Conservation (phyloP, 768 basidiomycete species). For the Amanita phalloides region DNA sequence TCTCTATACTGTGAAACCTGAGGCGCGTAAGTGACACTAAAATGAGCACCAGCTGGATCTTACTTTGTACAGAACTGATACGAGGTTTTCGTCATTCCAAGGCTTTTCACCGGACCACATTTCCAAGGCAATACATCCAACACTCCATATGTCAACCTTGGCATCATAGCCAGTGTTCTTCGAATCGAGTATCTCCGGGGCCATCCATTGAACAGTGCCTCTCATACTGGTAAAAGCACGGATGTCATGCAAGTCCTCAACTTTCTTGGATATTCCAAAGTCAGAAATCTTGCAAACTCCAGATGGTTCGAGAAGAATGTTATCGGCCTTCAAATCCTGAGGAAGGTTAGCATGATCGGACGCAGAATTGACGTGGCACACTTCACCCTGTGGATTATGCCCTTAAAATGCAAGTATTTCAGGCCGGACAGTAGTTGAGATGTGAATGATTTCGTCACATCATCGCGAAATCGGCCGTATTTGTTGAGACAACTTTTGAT, state of each 20-base stretch:
- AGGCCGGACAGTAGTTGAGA: slow-evolving; percentile 79
- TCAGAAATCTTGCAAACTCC: slow-evolving; percentile 93
- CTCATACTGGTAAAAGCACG: slow-evolving; percentile 71
- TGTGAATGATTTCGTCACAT: slow-evolving; percentile 79
- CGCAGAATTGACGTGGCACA: background rate
- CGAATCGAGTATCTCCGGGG: slow-evolving; percentile 72
- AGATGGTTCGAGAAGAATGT: slow-evolving; percentile 78
- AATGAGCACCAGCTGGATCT: slow-evolving; percentile 8
- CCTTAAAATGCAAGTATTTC: slow-evolving; percentile 75
- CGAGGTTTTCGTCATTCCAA: slow-evolving; percentile 66
- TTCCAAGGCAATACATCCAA: slow-evolving; percentile 88
- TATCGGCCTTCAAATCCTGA: slow-evolving; percentile 89
- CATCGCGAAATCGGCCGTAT: slow-evolving; percentile 74
- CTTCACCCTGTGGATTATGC: slow-evolving; percentile 76
- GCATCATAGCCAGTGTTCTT: slow-evolving; percentile 72
- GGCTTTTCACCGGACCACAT: slow-evolving; percentile 94
- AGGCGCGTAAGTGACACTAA: background rate
- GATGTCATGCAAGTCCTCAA: slow-evolving; percentile 50
- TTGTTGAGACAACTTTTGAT: slow-evolving; percentile 68
- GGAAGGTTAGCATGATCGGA: background rate
- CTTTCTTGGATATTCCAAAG: slow-evolving; percentile 93
- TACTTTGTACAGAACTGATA: slow-evolving; percentile 79
- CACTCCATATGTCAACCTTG: slow-evolving; percentile 96
- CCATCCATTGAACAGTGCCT: slow-evolving; percentile 96
- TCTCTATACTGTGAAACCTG: slow-evolving; percentile 59